Percentiles rank a stretch among this genome's conserved stretches.
phyloP scores from a whole-genome alignment of 192 early-diverging fungal genomes.

The Mortierella hygrophila region DNA sequence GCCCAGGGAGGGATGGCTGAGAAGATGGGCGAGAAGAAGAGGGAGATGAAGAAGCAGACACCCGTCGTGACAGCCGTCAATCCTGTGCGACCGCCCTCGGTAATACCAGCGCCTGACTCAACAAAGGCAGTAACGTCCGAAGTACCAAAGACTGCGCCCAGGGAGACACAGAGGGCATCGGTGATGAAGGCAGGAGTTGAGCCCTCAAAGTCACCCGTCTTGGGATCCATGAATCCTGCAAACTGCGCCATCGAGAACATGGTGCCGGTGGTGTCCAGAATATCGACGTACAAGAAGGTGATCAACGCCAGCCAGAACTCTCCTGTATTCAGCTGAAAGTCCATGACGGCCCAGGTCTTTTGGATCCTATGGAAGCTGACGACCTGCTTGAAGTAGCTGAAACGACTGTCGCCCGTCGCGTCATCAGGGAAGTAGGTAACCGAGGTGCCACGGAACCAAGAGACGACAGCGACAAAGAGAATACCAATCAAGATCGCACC shows the following conservation, averaged over 20 bases:
- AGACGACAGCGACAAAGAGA: constrained; percentile 75
- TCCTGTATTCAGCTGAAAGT: constrained; percentile 71
- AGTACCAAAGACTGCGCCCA: constrained; percentile 81
- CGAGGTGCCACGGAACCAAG: constrained; percentile 75
- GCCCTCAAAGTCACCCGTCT: constrained; percentile 84
- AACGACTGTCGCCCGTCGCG: constrained; percentile 67
- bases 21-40: constrained; percentile 90
- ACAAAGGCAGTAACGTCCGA: constrained; percentile 85
- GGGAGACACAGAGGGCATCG: constrained; percentile 73
- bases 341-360: constrained; percentile 66
- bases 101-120: constrained; percentile 86
- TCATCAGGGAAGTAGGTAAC: constrained; percentile 85
- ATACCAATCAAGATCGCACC: constrained; percentile 82
- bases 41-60: constrained; percentile 79
- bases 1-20: constrained; percentile 89
- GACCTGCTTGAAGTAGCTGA: constrained; percentile 78
- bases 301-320: constrained; percentile 85
- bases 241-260: constrained; percentile 89
- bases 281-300: constrained; percentile 89
- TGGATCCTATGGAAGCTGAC: constrained; percentile 75
- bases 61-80: constrained; percentile 77
- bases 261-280: constrained; percentile 87
- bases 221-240: constrained; percentile 79
- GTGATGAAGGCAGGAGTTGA: constrained; percentile 80
- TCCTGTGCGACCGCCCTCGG: constrained; percentile 85